Evolutionary conservation across 768 basidiomycete genomes (phyloP), one percentile per base, ranked within the genome.

Genomic region (Tylopilus plumbeoviolaceoides): DNA sequence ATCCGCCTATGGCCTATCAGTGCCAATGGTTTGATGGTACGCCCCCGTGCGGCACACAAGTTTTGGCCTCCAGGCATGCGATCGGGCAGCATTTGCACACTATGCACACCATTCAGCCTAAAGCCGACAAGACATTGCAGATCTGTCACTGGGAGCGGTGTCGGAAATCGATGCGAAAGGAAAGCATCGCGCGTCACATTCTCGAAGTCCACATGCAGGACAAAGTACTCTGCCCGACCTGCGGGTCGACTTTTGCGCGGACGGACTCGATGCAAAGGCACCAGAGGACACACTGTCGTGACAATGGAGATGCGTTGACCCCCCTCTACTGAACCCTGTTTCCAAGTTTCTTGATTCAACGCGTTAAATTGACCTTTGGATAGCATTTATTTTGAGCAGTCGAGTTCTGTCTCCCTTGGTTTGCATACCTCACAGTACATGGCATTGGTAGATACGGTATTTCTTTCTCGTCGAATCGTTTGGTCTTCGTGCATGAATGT

Each of bases 101-200:
- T 1, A 36, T 1, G 11, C 64, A 65, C n/a, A 53, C n/a, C 23
- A 15, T 57, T n/a, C 40, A 15, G 3, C 35, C 46, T 23, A 55
- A 28, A 6, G 50, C 48, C 2, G 41, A 69, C 42, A 57, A 51
- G 50, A 21, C 45, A 11, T 2, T 0, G 1, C 48, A 46, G 27
- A 1, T 9, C 8, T 70, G 66, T 43, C 33, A 10, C 2, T 67
- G 66, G 68, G 46, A 43, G 1, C 14, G 0, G 0, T 67, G 68
- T 15, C 3, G 15, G n/a, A 63, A 39, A 12, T 10, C 14, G 28
- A 65, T 67, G 65, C 57, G 44, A 1, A 55, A 43, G 47, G 66
- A 70, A 21, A 70, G 66, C 46, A 57, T 67, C 3, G 3, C 55
- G 0, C 65, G 68, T 0, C 66, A 70, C 7, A 31, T 68, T 17